Evolutionary conservation across 768 basidiomycete species (phyloP).

Genomic region (Candolleomyces eurysporus): DNA sequence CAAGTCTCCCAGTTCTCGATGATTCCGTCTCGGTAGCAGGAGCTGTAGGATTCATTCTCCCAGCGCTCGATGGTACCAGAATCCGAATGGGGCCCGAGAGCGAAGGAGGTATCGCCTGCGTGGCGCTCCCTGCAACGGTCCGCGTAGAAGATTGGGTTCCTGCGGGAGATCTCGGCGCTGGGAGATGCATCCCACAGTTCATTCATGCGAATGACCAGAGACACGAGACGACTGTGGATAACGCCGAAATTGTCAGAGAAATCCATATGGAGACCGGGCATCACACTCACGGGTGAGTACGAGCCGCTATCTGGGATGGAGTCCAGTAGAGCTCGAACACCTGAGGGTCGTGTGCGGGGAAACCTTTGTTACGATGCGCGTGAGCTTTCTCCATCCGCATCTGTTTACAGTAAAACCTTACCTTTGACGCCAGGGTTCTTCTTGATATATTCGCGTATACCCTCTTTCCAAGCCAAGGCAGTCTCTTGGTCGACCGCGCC

Average conservation of each 20-base stretch:
- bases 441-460: neutral
- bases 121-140: slow-evolving; percentile 73
- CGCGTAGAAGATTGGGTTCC: slow-evolving; percentile 69
- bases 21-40: slow-evolving; percentile 39
- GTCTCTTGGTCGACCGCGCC: neutral
- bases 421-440: neutral
- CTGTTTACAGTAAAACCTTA: neutral
- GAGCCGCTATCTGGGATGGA: slow-evolving; percentile 57
- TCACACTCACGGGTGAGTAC: slow-evolving; percentile 56
- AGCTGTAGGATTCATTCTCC: slow-evolving; percentile 46
- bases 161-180: slow-evolving; percentile 19
- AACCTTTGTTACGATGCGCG: slow-evolving; percentile 42
- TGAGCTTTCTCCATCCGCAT: neutral
- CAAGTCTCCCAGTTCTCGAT: slow-evolving; percentile 45
- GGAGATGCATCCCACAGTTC: slow-evolving; percentile 52
- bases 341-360: slow-evolving; percentile 65
- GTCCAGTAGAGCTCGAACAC: slow-evolving; percentile 77
- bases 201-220: slow-evolving; percentile 13
- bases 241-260: neutral
- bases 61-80: slow-evolving; percentile 54
- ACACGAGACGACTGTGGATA: slow-evolving; percentile 50
- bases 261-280: slow-evolving; percentile 33
- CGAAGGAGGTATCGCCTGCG: slow-evolving; percentile 68
- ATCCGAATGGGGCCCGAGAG: slow-evolving; percentile 61
- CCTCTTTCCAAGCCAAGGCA: neutral